Conservation (phyloP, 176 grass and related monocot genomes). For the Oryza glaberrima region DNA sequence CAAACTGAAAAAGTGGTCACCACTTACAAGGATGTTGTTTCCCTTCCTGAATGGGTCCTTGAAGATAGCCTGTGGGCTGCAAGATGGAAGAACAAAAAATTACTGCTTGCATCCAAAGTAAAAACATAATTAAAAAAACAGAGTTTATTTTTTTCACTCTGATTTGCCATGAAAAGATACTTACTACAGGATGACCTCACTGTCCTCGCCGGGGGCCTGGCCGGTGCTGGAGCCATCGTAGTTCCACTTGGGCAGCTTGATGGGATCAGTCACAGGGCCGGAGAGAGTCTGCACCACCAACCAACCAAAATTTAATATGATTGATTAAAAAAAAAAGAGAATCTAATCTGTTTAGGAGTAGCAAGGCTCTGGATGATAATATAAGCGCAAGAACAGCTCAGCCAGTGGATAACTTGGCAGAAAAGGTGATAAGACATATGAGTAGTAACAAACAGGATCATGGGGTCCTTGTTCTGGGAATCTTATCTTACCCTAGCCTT, state of each 20-base stretch:
- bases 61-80: conserved; percentile 98
- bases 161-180: conserved; percentile 39
- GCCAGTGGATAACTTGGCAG: conserved; percentile 33
- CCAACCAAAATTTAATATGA: conserved; percentile 4
- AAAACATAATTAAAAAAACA: not conserved
- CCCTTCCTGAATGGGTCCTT: conserved; percentile 98
- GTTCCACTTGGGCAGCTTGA: conserved; percentile 97
- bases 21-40: conserved; percentile 98
- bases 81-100: conserved; percentile 33
- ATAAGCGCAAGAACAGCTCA: conserved; percentile 42
- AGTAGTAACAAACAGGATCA: conserved; percentile 27
- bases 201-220: conserved; percentile 96
- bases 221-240: conserved; percentile 99
- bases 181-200: conserved; percentile 99
- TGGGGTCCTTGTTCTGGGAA: conserved; percentile 31
- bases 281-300: conserved; percentile 69
- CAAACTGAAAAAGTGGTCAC: conserved; percentile 11
- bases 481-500: conserved; percentile 83
- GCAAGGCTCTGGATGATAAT: conserved; percentile 12
- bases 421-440: conserved; percentile 34
- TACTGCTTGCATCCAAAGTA: conserved; percentile 13
- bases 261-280: conserved; percentile 72
- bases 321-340: conserved; percentile 10
- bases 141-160: not conserved
- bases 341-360: not conserved